phyloP scores from a whole-genome alignment of 2,329 filamentous ascomycete species.

The Pseudogymnoascus sp. region DNA sequence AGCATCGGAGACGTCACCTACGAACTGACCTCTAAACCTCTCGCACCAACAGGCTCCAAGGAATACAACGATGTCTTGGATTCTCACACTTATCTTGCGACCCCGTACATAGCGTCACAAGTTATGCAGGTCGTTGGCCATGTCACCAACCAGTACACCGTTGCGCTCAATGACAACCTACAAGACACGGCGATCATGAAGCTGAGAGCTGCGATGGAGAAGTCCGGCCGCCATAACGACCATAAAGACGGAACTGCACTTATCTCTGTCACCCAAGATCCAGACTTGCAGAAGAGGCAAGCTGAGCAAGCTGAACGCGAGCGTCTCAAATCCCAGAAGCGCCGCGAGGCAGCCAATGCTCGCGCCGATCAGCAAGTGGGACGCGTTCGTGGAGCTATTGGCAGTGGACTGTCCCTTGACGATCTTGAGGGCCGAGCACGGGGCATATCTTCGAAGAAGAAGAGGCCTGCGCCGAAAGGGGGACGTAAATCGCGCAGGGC shows the following conservation, averaged over 20 bases:
- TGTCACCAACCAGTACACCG: slow-evolving; percentile 63
- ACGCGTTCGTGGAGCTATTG: slow-evolving; percentile 34
- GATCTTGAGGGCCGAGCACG: slow-evolving; percentile 59
- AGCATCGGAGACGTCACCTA: slow-evolving; percentile 71
- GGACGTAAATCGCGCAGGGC: slow-evolving; percentile 48
- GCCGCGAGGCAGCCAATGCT: slow-evolving; percentile 60
- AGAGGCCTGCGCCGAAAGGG: slow-evolving; percentile 44
- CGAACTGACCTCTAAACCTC: slow-evolving; percentile 62
- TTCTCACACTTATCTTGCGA: slow-evolving; percentile 68
- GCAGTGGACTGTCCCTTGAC: slow-evolving; percentile 56
- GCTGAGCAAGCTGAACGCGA: slow-evolving; percentile 71
- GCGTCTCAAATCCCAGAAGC: slow-evolving; percentile 57
- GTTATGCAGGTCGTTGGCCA: slow-evolving; percentile 68
- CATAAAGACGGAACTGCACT: slow-evolving; percentile 56
- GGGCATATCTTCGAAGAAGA: slow-evolving; percentile 30
- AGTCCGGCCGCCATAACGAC: slow-evolving; percentile 44
- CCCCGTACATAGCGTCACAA: slow-evolving; percentile 61
- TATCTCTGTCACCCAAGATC: slow-evolving; percentile 64
- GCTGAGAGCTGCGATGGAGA: slow-evolving; percentile 58
- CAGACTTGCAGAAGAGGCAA: slow-evolving; percentile 65
- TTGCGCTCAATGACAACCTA: slow-evolving; percentile 59
- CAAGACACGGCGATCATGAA: slow-evolving; percentile 65
- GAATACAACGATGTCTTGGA: slow-evolving; percentile 62
- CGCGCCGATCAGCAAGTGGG: slow-evolving; percentile 53
- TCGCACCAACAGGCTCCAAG: slow-evolving; percentile 52